Percentiles rank a stretch among this genome's conserved stretches.
Evolutionary conservation across 192 early-diverging fungal species (phyloP).

Genomic region (Rhizoclosmatium sp.): DNA sequence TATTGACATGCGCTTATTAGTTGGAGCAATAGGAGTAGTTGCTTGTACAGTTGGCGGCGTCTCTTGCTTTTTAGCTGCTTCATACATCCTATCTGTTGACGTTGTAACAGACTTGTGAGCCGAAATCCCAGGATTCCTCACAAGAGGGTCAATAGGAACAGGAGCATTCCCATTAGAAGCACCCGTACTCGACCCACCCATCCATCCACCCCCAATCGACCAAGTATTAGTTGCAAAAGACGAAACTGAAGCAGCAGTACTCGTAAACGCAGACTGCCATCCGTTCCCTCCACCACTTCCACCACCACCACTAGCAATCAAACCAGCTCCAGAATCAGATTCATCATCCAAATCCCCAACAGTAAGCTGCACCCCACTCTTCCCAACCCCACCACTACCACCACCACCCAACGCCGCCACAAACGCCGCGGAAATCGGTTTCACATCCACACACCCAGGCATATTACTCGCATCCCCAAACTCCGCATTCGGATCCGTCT

Average conservation of each 20-base stretch:
- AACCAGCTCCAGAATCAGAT: background rate
- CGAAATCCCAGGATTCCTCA: background rate
- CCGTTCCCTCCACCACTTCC: background rate
- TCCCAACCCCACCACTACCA: background rate
- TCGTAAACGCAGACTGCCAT: slow-evolving; percentile 24
- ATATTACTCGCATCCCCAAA: slow-evolving; percentile 12
- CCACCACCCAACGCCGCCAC: background rate
- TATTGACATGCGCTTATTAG: background rate
- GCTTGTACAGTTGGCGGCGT: background rate
- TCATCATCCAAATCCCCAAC: slow-evolving; percentile 34
- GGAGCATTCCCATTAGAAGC: background rate
- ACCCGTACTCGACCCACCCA: background rate
- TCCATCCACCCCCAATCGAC: slow-evolving; percentile 16
- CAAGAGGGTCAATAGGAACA: slow-evolving; percentile 15
- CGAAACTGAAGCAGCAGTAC: slow-evolving; percentile 23
- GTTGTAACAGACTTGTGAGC: too few species aligned
- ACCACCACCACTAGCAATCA: background rate
- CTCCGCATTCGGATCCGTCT: background rate
- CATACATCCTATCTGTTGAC: background rate
- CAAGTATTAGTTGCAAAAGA: background rate
- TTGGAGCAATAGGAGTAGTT: background rate
- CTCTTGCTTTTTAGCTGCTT: background rate
- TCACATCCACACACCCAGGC: background rate
- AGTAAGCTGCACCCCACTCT: background rate
- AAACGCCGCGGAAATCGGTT: background rate